Evolutionary conservation across 2,329 filamentous ascomycete genomes (phyloP).

Genomic region (Claviceps sorghi): DNA sequence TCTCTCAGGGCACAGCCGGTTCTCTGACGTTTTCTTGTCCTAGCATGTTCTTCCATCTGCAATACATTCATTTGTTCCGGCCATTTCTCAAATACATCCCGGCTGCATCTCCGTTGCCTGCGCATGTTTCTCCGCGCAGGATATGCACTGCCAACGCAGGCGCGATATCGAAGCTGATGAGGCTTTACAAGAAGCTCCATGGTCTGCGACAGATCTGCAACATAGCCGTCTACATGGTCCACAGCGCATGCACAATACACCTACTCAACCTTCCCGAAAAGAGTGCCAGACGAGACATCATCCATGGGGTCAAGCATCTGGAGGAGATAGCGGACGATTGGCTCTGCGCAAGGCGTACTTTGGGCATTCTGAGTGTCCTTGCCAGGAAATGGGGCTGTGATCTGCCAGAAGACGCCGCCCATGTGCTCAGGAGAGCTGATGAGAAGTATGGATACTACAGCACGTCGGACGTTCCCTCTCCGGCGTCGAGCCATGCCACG

Average conservation of each 20-base stretch:
- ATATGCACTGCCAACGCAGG: slow-evolving; percentile 82
- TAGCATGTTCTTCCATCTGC: slow-evolving; percentile 94
- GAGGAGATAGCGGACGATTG: slow-evolving; percentile 94
- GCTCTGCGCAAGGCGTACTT: slow-evolving; percentile 73
- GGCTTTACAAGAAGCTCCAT: slow-evolving; percentile 84
- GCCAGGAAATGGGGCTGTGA: slow-evolving; percentile 82
- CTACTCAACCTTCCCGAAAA: slow-evolving; percentile 87
- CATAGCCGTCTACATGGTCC: slow-evolving; percentile 87
- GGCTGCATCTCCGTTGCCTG: slow-evolving; percentile 64
- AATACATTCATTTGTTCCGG: slow-evolving; percentile 90
- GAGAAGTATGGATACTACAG: slow-evolving; percentile 62
- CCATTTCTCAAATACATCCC: slow-evolving; percentile 88
- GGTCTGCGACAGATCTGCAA: slow-evolving; percentile 90
- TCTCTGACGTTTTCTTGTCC: slow-evolving; percentile 11
- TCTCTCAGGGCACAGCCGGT: not conserved
- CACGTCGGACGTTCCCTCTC: slow-evolving; percentile 45
- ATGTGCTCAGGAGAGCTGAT: slow-evolving; percentile 64
- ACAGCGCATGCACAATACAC: slow-evolving; percentile 90
- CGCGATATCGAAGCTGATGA: slow-evolving; percentile 83
- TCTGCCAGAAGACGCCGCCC: slow-evolving; percentile 67
- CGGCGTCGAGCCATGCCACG: slow-evolving; percentile 21
- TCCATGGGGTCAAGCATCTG: slow-evolving; percentile 77
- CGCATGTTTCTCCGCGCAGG: slow-evolving; percentile 78
- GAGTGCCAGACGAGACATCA: slow-evolving; percentile 75
- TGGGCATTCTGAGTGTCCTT: slow-evolving; percentile 72